Evolutionary conservation across 345 rosid genomes (phyloP), one percentile per base, ranked within the genome.

Genomic region (Hibiscus tridactylites): DNA sequence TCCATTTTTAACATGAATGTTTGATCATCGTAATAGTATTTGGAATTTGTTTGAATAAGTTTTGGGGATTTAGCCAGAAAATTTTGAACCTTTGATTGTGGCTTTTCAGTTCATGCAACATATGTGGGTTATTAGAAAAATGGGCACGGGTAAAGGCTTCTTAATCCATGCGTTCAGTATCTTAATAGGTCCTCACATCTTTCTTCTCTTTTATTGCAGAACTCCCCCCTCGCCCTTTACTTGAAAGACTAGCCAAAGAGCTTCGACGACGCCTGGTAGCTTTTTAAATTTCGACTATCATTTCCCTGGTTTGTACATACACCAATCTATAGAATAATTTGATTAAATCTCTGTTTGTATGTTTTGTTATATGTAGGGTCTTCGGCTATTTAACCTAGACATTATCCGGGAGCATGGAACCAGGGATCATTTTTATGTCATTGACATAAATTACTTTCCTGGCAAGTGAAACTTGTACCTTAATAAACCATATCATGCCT

Each of bases 381-480:
- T 91, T 61, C 80, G 87, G 76, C 77, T 91, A 60, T 91, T 91
- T 85, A 89, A 91, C 79, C 79, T 91, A 73, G 97, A 89, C 71
- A 84, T 91, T n/a, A 88, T 91, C 65, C 80, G 95, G 69, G 97
- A 91, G 76, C 89, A 86, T 64, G 93, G 91, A 66, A 84, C 80
- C 16, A 78, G 84, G 75, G 89, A 91, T 76, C 90, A 52, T 59
- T 91, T 83, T 71, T 91, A 84, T 72, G 93, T 89, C 67, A 88
- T 91, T 15, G 95, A 88, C 84, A 88, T 91, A 31, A 91, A 91
- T 76, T 91, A 91, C 83, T 89, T 91, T 70, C 95, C 97, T 42
- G 95, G 90, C 73, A 76, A 86, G 88, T 73, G 59, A 65, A 61
- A 59, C 29, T 28, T 68, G 5, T 13, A 71, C 24, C 24, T 17